Conservation (phyloP, 306 rosid species). For the Rosa chinensis region DNA sequence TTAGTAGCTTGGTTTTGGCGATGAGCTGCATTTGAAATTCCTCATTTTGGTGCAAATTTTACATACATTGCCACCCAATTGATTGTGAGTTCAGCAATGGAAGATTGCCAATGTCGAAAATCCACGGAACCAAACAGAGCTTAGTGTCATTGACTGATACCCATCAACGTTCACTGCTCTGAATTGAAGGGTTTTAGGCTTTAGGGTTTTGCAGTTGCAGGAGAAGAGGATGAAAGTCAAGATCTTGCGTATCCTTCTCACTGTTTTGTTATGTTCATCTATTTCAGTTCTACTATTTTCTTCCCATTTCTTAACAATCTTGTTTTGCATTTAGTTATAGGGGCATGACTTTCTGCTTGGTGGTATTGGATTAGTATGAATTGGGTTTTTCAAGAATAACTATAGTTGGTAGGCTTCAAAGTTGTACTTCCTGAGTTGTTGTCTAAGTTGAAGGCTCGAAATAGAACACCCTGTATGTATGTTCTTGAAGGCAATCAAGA, state of each 20-base stretch:
- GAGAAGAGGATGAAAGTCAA: constrained; percentile 56
- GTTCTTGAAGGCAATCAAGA: background rate
- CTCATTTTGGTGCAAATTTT: background rate
- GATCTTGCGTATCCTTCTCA: constrained; percentile 54
- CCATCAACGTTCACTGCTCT: background rate
- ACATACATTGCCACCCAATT: background rate
- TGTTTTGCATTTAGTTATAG: background rate
- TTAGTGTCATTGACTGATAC: background rate
- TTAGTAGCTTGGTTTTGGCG: background rate
- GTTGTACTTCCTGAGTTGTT: background rate
- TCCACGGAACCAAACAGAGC: background rate
- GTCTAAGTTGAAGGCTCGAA: background rate
- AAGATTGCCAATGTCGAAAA: background rate
- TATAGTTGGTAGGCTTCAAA: background rate
- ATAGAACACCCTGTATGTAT: background rate
- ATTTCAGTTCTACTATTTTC: too few relatives aligned
- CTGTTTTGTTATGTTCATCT: background rate
- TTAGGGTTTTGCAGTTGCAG: constrained; percentile 15
- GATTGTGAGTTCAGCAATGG: background rate
- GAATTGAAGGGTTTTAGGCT: constrained; percentile 9
- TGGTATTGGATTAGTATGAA: background rate
- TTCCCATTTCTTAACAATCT: background rate
- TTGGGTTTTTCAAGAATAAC: background rate
- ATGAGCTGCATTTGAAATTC: background rate
- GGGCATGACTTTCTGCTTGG: constrained; percentile 1